Conservation (phyloP, 2,329 filamentous ascomycete species). For the Scolecobasidium constrictum region DNA sequence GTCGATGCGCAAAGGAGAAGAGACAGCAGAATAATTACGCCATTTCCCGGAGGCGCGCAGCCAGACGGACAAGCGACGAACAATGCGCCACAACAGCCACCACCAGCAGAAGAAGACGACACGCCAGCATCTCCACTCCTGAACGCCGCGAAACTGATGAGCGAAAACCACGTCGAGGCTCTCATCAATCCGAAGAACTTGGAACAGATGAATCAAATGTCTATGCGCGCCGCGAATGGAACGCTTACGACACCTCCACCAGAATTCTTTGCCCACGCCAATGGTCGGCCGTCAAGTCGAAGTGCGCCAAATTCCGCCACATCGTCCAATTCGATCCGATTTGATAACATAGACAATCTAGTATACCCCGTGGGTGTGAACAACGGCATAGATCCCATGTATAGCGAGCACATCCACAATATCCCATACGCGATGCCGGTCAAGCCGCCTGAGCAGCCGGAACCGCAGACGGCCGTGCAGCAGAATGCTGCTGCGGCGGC, state of each 20-base stretch:
- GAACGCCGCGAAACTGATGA: slow-evolving; percentile 55
- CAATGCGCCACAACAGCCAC: neutral
- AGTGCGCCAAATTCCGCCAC: slow-evolving; percentile 33
- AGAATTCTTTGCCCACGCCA: slow-evolving; percentile 31
- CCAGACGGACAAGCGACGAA: slow-evolving; percentile 29
- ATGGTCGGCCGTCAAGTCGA: slow-evolving; percentile 33
- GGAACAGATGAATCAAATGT: slow-evolving; percentile 52
- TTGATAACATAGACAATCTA: slow-evolving; percentile 54
- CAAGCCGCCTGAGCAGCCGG: slow-evolving; percentile 43
- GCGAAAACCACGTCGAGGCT: slow-evolving; percentile 53
- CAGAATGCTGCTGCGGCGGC: neutral
- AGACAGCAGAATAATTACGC: slow-evolving; percentile 43
- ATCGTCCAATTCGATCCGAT: slow-evolving; percentile 41
- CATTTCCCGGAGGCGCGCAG: slow-evolving; percentile 23
- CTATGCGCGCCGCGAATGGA: slow-evolving; percentile 40
- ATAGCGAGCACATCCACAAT: slow-evolving; percentile 86
- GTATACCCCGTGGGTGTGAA: slow-evolving; percentile 88
- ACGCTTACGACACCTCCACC: slow-evolving; percentile 47
- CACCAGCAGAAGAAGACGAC: slow-evolving; percentile 40
- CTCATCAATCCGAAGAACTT: slow-evolving; percentile 53
- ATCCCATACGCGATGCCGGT: slow-evolving; percentile 75
- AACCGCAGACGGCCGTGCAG: slow-evolving; percentile 27
- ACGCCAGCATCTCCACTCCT: slow-evolving; percentile 57
- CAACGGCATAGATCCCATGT: slow-evolving; percentile 89
- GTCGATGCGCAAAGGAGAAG: slow-evolving; percentile 54